These are phyloP conservation scores for Thymus quinquecostatus DNA, from an alignment of 257 asterid genomes.

Conservation along the genomic window DNA sequence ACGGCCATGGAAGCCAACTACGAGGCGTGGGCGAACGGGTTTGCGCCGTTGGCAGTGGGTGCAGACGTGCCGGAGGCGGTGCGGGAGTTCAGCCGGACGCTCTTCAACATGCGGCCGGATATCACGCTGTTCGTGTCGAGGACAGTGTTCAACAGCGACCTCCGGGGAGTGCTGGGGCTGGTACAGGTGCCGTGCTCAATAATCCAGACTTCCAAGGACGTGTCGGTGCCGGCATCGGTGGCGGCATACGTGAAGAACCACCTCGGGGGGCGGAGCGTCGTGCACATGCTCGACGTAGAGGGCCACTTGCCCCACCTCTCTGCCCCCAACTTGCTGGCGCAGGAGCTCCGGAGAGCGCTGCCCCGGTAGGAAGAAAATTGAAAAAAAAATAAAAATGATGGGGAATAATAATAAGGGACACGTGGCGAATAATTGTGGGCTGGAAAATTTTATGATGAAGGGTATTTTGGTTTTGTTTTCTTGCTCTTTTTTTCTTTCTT, in stretches of 20 bases:
- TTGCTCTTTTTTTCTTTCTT: neutral
- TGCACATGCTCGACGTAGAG: constrained; percentile 61
- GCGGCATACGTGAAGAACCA: constrained; percentile 70
- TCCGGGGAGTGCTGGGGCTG: constrained; percentile 73
- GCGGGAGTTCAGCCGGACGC: constrained; percentile 72
- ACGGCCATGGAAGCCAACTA: constrained; percentile 90
- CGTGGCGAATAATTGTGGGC: constrained; percentile 35
- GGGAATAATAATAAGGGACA: neutral
- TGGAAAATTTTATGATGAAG: neutral
- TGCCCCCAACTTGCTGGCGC: constrained; percentile 81
- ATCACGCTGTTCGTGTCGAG: constrained; percentile 61
- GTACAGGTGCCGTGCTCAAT: constrained; percentile 82
- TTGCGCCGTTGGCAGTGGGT: constrained; percentile 94
- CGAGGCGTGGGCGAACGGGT: constrained; percentile 91
- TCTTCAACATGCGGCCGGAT: constrained; percentile 83
- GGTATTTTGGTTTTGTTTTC: constrained; percentile 12
- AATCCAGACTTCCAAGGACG: constrained; percentile 83
- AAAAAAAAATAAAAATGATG: too few species aligned
- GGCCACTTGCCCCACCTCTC: constrained; percentile 94
- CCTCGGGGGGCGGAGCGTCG: constrained; percentile 82
- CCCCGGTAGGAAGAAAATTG: constrained; percentile 29
- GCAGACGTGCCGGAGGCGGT: constrained; percentile 95
- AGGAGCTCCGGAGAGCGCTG: constrained; percentile 72
- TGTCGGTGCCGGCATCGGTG: constrained; percentile 82
- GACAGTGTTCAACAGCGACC: constrained; percentile 72